Evolutionary conservation across 768 basidiomycete genomes (phyloP).

Genomic region (Melanogaster broomeanus): DNA sequence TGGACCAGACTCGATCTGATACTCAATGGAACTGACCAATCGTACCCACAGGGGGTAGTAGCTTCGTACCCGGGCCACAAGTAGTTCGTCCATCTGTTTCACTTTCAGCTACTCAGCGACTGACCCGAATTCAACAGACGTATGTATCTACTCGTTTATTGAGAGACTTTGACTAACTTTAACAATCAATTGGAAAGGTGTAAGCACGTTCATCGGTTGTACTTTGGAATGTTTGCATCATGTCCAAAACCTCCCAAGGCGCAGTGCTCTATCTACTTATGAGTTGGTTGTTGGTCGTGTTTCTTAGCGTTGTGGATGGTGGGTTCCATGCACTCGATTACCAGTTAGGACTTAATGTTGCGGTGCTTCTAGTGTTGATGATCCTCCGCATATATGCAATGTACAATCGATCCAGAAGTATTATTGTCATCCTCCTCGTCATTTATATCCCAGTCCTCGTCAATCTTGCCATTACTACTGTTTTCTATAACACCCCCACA

Average conservation of each 20-base stretch:
- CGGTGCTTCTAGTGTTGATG: constrained; percentile 14
- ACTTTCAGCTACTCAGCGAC: background rate
- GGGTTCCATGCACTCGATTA: background rate
- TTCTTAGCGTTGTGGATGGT: constrained; percentile 14
- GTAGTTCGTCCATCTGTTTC: background rate
- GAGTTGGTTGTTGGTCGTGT: constrained; percentile 11
- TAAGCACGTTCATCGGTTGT: background rate
- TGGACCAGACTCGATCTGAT: background rate
- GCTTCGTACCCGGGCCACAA: constrained; percentile 6
- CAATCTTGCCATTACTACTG: background rate
- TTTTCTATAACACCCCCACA: background rate
- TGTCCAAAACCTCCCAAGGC: constrained; percentile 5
- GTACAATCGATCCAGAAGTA: constrained; percentile 8
- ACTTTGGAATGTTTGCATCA: background rate
- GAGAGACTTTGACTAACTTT: background rate
- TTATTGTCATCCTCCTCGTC: constrained; percentile 5
- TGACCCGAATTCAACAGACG: background rate
- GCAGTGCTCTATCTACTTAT: background rate
- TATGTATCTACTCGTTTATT: background rate
- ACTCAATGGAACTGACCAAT: background rate
- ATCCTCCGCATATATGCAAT: constrained; percentile 17
- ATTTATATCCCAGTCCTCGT: background rate
- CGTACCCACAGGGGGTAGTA: constrained; percentile 1
- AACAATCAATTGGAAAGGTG: constrained; percentile 2
- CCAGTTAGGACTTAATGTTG: background rate